Evolutionary conservation across 2,329 filamentous ascomycete species (phyloP).

Genomic region (Chaetomium strumarium): DNA sequence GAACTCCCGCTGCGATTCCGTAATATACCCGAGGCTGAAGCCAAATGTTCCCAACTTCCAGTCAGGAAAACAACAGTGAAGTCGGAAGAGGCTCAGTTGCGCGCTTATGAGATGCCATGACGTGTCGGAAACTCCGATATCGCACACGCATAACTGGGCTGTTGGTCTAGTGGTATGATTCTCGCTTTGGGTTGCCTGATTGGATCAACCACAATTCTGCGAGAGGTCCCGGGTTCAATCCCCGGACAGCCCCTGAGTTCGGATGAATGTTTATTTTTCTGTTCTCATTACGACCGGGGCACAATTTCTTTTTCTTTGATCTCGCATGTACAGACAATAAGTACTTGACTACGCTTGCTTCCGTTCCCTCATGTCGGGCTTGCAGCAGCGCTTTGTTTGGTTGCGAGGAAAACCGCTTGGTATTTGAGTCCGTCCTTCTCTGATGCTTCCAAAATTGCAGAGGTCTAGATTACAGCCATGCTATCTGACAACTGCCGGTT

Average conservation of each 20-base stretch:
- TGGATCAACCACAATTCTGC: constrained; percentile 21
- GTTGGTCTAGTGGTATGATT: constrained; percentile 38
- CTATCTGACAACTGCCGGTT: background rate
- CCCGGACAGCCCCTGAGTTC: constrained; percentile 27
- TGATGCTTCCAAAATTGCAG: too few relatives aligned
- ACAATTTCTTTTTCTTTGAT: background rate
- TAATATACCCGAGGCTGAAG: too few relatives aligned
- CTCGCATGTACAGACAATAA: too few relatives aligned
- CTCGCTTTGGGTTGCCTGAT: constrained; percentile 32
- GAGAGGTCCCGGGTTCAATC: constrained; percentile 40
- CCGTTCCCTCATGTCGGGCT: too few relatives aligned
- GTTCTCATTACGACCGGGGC: background rate
- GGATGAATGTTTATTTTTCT: background rate
- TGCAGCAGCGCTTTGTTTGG: too few relatives aligned
- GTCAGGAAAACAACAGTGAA: too few relatives aligned
- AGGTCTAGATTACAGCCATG: too few relatives aligned
- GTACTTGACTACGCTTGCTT: too few relatives aligned
- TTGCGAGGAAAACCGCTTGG: too few relatives aligned
- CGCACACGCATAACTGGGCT: constrained; percentile 13
- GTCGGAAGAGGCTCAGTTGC: background rate
- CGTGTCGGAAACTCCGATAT: constrained; percentile 7
- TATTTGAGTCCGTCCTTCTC: too few relatives aligned
- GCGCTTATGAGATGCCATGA: background rate
- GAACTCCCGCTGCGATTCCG: too few relatives aligned
- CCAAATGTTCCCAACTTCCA: background rate